These are phyloP conservation scores for Hypoxylon rickii DNA, from an alignment of 495 filamentous ascomycete genomes.

Conservation along the genomic window DNA sequence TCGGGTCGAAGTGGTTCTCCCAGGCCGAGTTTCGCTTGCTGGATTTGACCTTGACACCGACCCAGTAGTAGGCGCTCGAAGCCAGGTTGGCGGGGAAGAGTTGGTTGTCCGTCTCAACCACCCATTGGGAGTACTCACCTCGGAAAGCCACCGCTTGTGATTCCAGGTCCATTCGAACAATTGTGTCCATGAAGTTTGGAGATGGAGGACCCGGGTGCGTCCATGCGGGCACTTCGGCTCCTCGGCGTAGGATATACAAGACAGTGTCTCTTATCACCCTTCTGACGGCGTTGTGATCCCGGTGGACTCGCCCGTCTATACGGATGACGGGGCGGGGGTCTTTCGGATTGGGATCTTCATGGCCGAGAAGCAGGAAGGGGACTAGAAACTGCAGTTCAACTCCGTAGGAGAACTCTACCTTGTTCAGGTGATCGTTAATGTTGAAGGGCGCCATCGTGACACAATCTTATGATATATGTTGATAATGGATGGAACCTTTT, in stretches of 20 bases:
- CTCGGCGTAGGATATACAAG: neutral
- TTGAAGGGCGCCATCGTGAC: no score
- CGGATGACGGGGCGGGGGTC: neutral
- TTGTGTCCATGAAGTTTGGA: neutral
- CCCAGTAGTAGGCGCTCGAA: neutral
- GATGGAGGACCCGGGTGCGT: constrained; percentile 11
- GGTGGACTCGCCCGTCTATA: no score
- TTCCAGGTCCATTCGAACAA: neutral
- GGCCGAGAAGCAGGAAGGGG: neutral
- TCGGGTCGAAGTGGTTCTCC: constrained; percentile 13
- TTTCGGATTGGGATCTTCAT: constrained; percentile 4
- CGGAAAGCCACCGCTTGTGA: constrained; percentile 1
- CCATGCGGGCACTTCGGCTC: neutral
- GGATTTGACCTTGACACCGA: constrained; percentile 21
- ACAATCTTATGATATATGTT: no score
- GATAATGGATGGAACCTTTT: no score
- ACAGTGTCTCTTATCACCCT: neutral
- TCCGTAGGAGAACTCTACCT: constrained; percentile 22
- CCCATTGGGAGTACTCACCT: constrained; percentile 12
- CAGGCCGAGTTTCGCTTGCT: constrained; percentile 5
- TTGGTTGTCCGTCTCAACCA: neutral
- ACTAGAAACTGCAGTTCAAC: constrained; percentile 23
- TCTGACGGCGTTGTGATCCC: no score
- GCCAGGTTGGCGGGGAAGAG: neutral
- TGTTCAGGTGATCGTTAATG: no score